phyloP scores from a whole-genome alignment of 2,329 filamentous ascomycete species.

The Zalaria obscura region DNA sequence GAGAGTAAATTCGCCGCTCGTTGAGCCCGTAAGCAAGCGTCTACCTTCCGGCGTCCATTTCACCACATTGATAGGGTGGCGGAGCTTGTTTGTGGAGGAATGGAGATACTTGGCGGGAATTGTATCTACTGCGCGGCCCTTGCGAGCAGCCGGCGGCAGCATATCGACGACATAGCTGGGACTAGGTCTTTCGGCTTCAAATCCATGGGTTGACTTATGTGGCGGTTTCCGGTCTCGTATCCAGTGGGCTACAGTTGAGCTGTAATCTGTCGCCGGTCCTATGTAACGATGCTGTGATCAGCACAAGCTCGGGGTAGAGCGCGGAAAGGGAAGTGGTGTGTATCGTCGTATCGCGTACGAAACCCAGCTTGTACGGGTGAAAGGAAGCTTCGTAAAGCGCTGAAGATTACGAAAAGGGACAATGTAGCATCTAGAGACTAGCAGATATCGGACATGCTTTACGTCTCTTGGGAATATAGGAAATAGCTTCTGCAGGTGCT shows the following conservation, averaged over 20 bases:
- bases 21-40: constrained; percentile 79
- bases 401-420: too few relatives aligned
- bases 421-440: too few relatives aligned
- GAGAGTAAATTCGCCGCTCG: constrained; percentile 92
- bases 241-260: constrained; percentile 80
- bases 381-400: too few relatives aligned
- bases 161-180: constrained; percentile 87
- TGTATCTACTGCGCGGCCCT: constrained; percentile 64
- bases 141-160: constrained; percentile 66
- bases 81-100: constrained; percentile 96
- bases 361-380: too few relatives aligned
- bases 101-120: constrained; percentile 93
- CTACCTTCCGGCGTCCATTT: constrained; percentile 95
- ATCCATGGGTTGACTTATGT: constrained; percentile 55
- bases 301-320: too few relatives aligned
- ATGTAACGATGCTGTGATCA: neutral
- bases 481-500: too few relatives aligned
- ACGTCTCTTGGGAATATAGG: too few relatives aligned
- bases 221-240: constrained; percentile 68
- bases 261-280: constrained; percentile 91
- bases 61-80: constrained; percentile 93
- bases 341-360: too few relatives aligned
- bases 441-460: too few relatives aligned
- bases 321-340: too few relatives aligned
- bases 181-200: constrained; percentile 74